Conservation (phyloP, 768 basidiomycete species). For the Pisolithus tinctorius region DNA sequence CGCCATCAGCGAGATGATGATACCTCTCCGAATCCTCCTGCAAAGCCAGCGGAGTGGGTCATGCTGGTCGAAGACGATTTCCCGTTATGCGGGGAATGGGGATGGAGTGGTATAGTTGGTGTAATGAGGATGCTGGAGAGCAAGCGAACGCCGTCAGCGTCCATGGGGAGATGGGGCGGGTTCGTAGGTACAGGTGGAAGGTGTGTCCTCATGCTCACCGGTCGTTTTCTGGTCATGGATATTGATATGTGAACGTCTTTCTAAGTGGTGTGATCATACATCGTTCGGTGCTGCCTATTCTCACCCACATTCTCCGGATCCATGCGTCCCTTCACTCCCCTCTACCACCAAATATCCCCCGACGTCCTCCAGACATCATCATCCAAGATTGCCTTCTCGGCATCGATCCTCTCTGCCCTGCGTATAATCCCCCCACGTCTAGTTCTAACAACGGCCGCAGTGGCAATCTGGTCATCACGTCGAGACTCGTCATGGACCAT, state of each 20-base stretch:
- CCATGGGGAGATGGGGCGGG: constrained; percentile 25
- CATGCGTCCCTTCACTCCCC: constrained; percentile 25
- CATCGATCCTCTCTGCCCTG: constrained; percentile 31
- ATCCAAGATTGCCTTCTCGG: constrained; percentile 40
- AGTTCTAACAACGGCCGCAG: constrained; percentile 8
- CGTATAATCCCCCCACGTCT: constrained; percentile 4
- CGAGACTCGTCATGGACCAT: constrained; percentile 36
- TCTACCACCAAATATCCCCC: constrained; percentile 21
- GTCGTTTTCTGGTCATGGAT: neutral
- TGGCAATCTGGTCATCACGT: constrained; percentile 33
- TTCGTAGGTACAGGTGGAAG: constrained; percentile 40
- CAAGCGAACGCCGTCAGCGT: constrained; percentile 9
- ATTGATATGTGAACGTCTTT: neutral
- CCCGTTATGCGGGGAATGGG: constrained; percentile 33
- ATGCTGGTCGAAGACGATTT: constrained; percentile 42
- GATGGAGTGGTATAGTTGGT: constrained; percentile 25
- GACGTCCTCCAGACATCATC: constrained; percentile 32
- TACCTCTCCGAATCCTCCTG: neutral
- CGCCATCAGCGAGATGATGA: constrained; percentile 3
- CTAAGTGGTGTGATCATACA: constrained; percentile 38
- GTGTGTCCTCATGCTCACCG: constrained; percentile 7
- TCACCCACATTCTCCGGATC: constrained; percentile 24
- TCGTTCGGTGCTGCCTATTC: constrained; percentile 27
- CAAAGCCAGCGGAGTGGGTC: constrained; percentile 30
- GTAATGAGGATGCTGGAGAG: constrained; percentile 28